phyloP scores from a whole-genome alignment of 2,329 filamentous ascomycete genomes.

The Lachnellula arida region DNA sequence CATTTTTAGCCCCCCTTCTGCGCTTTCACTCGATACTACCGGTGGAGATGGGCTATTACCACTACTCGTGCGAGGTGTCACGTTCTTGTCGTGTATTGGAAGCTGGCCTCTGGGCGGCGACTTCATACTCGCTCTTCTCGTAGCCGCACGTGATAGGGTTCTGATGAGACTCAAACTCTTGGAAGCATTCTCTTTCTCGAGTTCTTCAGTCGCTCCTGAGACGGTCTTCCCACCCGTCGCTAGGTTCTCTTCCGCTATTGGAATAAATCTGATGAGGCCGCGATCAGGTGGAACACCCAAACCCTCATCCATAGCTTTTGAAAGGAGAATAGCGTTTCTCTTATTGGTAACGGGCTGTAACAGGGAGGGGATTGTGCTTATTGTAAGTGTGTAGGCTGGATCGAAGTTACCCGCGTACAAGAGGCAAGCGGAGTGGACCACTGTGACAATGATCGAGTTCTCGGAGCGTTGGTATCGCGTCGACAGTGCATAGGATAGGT shows the following conservation, averaged over 20 bases:
- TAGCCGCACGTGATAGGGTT: conserved; percentile 10
- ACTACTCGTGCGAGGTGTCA: conserved; percentile 13
- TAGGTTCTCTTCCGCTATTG: conserved; percentile 65
- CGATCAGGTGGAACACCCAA: conserved; percentile 61
- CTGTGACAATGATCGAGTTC: conserved; percentile 66
- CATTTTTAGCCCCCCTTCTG: conserved; percentile 28
- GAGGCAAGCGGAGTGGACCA: conserved; percentile 73
- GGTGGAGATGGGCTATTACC: conserved; percentile 21
- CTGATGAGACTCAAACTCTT: conserved; percentile 13
- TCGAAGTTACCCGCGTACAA: conserved; percentile 71
- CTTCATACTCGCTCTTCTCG: conserved; percentile 36
- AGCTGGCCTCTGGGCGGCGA: conserved; percentile 26
- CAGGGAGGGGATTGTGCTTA: conserved; percentile 65
- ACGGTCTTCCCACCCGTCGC: conserved; percentile 68
- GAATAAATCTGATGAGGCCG: conserved; percentile 68
- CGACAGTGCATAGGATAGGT: conserved; percentile 68
- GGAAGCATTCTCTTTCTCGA: conserved; percentile 20
- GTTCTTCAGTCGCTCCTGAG: conserved; percentile 59
- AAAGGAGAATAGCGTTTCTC: conserved; percentile 72
- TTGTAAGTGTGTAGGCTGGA: conserved; percentile 72
- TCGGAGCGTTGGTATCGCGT: conserved; percentile 71
- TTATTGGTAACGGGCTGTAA: conserved; percentile 73
- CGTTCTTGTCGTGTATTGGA: conserved; percentile 22
- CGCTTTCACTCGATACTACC: conserved; percentile 18
- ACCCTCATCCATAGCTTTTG: conserved; percentile 67